Percentiles rank a stretch among this genome's conserved stretches.
Conservation (phyloP, 192 early-diverging fungal species). For the Rhizoclosmatium globosum region DNA sequence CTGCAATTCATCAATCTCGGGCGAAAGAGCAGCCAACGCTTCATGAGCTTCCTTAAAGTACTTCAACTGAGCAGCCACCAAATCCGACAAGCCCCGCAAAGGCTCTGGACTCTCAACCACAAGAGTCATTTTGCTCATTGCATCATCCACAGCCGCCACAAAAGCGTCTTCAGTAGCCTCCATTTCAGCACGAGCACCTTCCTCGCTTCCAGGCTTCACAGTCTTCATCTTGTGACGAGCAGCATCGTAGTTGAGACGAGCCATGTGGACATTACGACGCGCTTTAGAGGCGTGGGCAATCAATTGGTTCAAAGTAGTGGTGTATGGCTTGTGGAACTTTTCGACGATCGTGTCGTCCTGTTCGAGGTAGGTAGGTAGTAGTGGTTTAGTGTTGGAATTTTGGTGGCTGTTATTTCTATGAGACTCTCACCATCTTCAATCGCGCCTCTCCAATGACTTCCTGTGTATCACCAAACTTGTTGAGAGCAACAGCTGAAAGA, state of each 20-base stretch:
- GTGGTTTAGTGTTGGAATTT: too few species aligned
- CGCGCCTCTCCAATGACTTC: constrained; percentile 87
- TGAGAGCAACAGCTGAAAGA: constrained; percentile 73
- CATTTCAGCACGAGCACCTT: constrained; percentile 82
- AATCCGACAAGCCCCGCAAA: constrained; percentile 81
- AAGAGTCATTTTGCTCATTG: constrained; percentile 92
- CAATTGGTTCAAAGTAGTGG: constrained; percentile 70
- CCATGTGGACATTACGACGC: constrained; percentile 82
- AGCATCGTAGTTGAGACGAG: constrained; percentile 87
- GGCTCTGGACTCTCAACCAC: constrained; percentile 90
- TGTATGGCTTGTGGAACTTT: constrained; percentile 82
- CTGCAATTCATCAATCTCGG: constrained; percentile 92
- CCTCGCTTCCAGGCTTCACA: constrained; percentile 73
- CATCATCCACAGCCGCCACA: constrained; percentile 94
- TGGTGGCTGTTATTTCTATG: not conserved
- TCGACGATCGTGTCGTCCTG: constrained; percentile 74
- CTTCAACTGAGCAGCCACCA: constrained; percentile 85
- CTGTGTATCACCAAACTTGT: constrained; percentile 84
- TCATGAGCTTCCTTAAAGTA: constrained; percentile 76
- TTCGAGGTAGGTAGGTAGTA: not conserved
- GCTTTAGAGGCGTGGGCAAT: constrained; percentile 87
- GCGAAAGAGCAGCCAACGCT: constrained; percentile 54
- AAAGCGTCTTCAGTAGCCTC: constrained; percentile 94
- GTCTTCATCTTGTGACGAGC: constrained; percentile 81
- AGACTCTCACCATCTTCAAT: constrained; percentile 51